A percentile compares a stretch with the other conserved stretches of the same genome.
These are phyloP conservation scores for Candida boleticola DNA, from an alignment of 805 yeast species.

Conservation along the genomic window DNA sequence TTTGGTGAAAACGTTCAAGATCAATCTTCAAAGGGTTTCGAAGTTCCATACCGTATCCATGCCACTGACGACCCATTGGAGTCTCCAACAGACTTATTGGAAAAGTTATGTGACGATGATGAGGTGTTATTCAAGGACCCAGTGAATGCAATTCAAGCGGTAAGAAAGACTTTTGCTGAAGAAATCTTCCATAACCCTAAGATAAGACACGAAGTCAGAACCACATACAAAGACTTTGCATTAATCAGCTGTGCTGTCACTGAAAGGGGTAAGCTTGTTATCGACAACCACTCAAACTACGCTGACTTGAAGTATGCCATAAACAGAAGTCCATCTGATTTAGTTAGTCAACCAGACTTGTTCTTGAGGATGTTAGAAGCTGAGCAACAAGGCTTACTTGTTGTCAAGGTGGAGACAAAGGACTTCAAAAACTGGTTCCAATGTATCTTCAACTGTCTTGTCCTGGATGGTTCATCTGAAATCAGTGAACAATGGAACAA, in stretches of 20 bases:
- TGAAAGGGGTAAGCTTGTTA: constrained; percentile 66
- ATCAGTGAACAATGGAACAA: constrained; percentile 78
- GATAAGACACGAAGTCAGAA: constrained; percentile 67
- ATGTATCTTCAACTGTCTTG: constrained; percentile 46
- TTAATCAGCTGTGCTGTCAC: constrained; percentile 73
- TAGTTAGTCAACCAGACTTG: constrained; percentile 72
- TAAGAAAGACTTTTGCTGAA: constrained; percentile 72
- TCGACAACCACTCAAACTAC: constrained; percentile 76
- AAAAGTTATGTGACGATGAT: constrained; percentile 41
- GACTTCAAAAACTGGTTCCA: constrained; percentile 41
- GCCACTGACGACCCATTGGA: constrained; percentile 65
- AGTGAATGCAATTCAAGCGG: constrained; percentile 66
- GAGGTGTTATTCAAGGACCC: constrained; percentile 54
- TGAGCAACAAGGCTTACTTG: constrained; percentile 72
- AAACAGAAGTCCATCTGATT: constrained; percentile 74
- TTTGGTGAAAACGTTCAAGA: constrained; percentile 78
- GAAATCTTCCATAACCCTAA: constrained; percentile 80
- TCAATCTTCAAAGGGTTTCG: constrained; percentile 49
- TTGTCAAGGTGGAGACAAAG: constrained; percentile 57
- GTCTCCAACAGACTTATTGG: constrained; percentile 61
- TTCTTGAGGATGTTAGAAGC: constrained; percentile 91
- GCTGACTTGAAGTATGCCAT: constrained; percentile 90
- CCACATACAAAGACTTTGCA: constrained; percentile 61
- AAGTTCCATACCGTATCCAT: constrained; percentile 56
- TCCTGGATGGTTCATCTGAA: constrained; percentile 77